phyloP scores from a whole-genome alignment of 2,329 filamentous ascomycete genomes.

The Aspergillus sp. region DNA sequence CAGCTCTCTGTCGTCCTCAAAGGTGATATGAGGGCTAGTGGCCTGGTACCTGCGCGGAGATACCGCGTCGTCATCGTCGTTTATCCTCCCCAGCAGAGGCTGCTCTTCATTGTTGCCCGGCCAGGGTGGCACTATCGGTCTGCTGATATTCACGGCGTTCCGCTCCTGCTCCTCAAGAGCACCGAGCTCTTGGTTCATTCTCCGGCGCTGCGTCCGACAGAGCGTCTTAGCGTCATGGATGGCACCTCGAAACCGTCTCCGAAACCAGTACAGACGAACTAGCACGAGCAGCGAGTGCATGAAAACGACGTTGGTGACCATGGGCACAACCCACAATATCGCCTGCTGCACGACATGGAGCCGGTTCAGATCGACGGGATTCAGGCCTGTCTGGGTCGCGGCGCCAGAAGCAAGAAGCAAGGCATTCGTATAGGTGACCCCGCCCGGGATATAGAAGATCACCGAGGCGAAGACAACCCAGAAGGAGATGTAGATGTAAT shows the following conservation, averaged over 20 bases:
- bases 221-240: constrained; percentile 67
- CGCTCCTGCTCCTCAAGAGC: constrained; percentile 29
- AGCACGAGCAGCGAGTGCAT: constrained; percentile 84
- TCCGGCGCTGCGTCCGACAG: constrained; percentile 54
- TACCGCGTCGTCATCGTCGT: background rate
- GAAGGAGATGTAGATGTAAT: constrained; percentile 72
- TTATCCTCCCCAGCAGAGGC: background rate
- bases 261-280: constrained; percentile 91
- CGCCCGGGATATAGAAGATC: constrained; percentile 63
- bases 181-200: constrained; percentile 20
- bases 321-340: constrained; percentile 66
- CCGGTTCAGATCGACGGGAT: constrained; percentile 65
- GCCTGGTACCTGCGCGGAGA: constrained; percentile 1
- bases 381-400: constrained; percentile 87
- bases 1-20: constrained; percentile 12
- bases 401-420: constrained; percentile 79
- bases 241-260: constrained; percentile 83
- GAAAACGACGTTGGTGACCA: constrained; percentile 77
- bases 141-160: constrained; percentile 3
- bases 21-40: constrained; percentile 32
- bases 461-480: constrained; percentile 72
- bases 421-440: constrained; percentile 74
- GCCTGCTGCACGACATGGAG: constrained; percentile 70
- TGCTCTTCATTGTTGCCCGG: constrained; percentile 7
- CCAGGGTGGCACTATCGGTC: background rate